A percentile compares a stretch with the other conserved stretches of the same genome.
phyloP scores from a whole-genome alignment of 108 stramenopile species.

The Skeletonema tropicum region DNA sequence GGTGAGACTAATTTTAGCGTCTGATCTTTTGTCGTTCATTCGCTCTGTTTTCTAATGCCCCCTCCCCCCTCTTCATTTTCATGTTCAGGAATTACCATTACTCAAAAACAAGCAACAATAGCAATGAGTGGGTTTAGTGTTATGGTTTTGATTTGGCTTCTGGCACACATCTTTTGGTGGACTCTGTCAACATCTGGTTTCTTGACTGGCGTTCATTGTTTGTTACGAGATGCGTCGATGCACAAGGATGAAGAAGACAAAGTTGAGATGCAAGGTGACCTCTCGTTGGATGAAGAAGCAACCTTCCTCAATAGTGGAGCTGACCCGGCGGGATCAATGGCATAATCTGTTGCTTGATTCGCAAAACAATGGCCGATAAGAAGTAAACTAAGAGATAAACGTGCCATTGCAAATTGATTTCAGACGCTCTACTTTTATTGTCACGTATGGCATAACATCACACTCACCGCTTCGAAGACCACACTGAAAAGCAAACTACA shows the following conservation, averaged over 20 bases:
- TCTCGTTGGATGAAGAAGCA: conserved; percentile 48
- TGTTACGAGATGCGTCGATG: conserved; percentile 85
- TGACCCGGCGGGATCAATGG: not conserved
- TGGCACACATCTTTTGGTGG: conserved; percentile 86
- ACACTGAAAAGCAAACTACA: not conserved
- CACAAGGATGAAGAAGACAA: conserved; percentile 90
- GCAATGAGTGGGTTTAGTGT: conserved; percentile 71
- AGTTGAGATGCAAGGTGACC: conserved; percentile 85
- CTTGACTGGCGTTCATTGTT: conserved; percentile 69
- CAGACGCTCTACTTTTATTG: too few species aligned
- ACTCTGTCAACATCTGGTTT: conserved; percentile 80
- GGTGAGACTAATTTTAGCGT: conserved; percentile 38
- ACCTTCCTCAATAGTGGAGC: conserved; percentile 30
- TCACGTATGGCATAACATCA: too few species aligned
- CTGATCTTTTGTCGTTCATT: not conserved
- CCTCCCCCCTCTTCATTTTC: not conserved
- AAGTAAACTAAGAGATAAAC: not conserved
- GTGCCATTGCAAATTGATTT: too few species aligned
- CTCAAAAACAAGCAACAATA: conserved; percentile 81
- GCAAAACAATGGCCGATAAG: not conserved
- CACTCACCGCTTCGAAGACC: too few species aligned
- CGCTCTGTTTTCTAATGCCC: not conserved
- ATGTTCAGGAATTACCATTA: conserved; percentile 56
- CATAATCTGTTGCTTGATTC: not conserved
- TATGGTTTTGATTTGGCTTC: conserved; percentile 63